Base-by-base conservation (phyloP, 2,329 filamentous ascomycete genomes). In the Trichoderma sp. region DNA sequence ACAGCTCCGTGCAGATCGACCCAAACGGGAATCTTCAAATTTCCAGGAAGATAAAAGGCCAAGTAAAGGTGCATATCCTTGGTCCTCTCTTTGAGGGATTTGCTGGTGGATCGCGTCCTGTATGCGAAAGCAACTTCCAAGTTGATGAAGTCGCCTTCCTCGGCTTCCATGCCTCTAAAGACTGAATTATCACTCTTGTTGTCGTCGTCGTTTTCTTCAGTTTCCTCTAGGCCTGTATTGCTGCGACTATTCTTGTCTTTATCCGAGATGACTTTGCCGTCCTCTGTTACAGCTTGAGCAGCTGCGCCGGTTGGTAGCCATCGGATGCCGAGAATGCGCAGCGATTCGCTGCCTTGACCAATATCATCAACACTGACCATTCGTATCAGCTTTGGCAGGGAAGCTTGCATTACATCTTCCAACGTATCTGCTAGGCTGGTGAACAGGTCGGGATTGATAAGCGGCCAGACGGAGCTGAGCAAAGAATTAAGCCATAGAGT, bases 381-480 rank as follows among this genome's bases (percentile, higher is more conserved):
- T 59, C 90, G 87, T 37, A 93, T 84, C 43, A 91, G 77, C 68
- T 85, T 88, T 0, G 91, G 90, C 21, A 93, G 79, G 10, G 89
- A 91, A 2, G 91, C 90, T 79, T 93, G 91, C 91, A 93, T 93
- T 59, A 93, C 89, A 76, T 93, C 91, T 78, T 93, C 91, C 4
- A 94, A 84, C 32, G 87, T 91, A 73, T 93, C 91, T 0, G 88
- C 85, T 2, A 93, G 77, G 39, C 87, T 88, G 1, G 86, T 84
- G 73, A 93, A 93, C 1, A 94, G 82, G 73, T 93, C 91, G 0
- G 91, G 91, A 74, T 93, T 93, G 74, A 93, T 84, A 34, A 94
- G 82, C 0, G 90, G 90, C 91, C 91, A 93, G 5, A 93, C 84
- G 1, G 90, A 86, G 4, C 85, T 82, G 8, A 93, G 75, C 0